Base-by-base conservation (phyloP, 2,329 filamentous ascomycete genomes). In the Tolypocladium inflatum region DNA sequence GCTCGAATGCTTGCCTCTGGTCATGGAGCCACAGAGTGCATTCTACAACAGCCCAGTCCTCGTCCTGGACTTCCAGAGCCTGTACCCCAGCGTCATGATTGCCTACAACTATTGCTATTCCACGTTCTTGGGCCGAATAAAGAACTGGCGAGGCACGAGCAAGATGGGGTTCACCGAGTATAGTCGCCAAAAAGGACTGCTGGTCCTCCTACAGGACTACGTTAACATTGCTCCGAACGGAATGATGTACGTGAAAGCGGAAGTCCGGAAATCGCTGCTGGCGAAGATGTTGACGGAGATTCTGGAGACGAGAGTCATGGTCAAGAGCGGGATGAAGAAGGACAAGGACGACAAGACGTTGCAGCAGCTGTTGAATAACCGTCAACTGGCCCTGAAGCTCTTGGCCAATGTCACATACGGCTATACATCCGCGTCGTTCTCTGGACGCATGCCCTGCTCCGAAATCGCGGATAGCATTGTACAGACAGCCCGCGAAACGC, bases 51-150 rank as follows among this genome's bases (percentile, higher is more conserved):
- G 90, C 61, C 94, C 94, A 0, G 71, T 99, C 0, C 70, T 99
- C 4, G 94, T 99, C 0, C 79, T 99, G 8, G 94, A 99, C 72
- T 99, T 99, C 62, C 93, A 97, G 68, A 96, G 91, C 60, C 76
- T 99, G 54, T 99, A 99, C 64, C 94, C 94, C 0, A 97, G 92
- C 71, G 87, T 97, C 60, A 97, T 99, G 91, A 97, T 99, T 68
- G 94, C 94, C 0, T 97, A 99, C 76, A 99, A 99, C 67, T 94
- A 97, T 69, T 99, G 94, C 75, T 99, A 99, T 69, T 97, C 94
- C 0, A 99, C 94, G 0, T 99, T 92, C 65, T 79, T 97, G 0
- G 94, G 94, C 0, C 85, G 94, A 37, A 86, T 96, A 43, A 83
- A 86, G 35, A 84, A 86, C 64, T 97, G 93, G 93, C 85, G 91